Evolutionary conservation across 1,284 basidiomycete genomes (phyloP), one percentile per base, ranked within the genome.

Genomic region (Tilletiaria anomala): DNA sequence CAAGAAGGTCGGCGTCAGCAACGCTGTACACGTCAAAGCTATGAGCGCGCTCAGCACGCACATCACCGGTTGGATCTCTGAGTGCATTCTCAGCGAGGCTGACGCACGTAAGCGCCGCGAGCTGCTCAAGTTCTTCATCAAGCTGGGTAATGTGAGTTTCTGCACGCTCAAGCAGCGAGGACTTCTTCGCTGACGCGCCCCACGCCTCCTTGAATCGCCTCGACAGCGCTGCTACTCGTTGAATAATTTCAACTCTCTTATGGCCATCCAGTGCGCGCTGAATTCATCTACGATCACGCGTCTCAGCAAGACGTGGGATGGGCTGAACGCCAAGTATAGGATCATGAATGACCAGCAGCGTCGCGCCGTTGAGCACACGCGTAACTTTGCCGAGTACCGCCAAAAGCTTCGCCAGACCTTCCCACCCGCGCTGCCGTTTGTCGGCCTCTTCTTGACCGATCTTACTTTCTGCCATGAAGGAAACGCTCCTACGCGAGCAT

Each of bases 381-480:
- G 86, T 43, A 93, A 93, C 68, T 94, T 91, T 59, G 80, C 83
- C 48, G 82, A 85, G 58, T 99, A 99, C 68, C 82, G 91, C 40
- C 75, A 78, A 40, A 76, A 75, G 42, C 73, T 94, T 47, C 53
- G 56, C 22, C 32, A 37, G 17, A 53, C 54, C 6, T 33, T 47
- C 3, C 53, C 60, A 2, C 60, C 63, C 1, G 59, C 60, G 16
- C 37, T 66, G 14, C 63, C 63, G 4, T 66, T 65, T 47, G 43
- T 63, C n/a, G 84, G 84, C 34, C 71, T 88, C 17, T 86, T 86
- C 67, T 71, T 88, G 48, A 88, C 86, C 3, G 86, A 91, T 68
- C 76, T 94, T 47, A 96, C 88, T 1, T 97, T 96, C 69, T 89
- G 86, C 56, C 78, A 83, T 40, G 91, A 93, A 61, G 91, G 91